Conservation (phyloP, 352 stramenopile genomes). For the Pythium periplocum region DNA sequence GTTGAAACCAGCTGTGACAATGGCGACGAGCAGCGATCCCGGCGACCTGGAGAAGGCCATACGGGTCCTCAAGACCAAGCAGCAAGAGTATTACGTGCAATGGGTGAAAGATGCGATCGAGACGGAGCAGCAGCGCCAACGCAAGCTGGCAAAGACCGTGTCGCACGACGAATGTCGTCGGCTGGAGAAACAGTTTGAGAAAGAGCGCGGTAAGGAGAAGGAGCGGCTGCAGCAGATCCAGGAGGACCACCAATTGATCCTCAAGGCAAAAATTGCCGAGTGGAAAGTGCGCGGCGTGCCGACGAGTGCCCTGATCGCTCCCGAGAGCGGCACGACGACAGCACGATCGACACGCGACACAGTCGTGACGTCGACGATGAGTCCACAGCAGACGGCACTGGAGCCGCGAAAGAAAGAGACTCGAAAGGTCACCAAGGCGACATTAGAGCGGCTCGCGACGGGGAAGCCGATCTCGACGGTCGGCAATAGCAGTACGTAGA, state of each 20-base stretch:
- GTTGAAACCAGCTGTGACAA: no score
- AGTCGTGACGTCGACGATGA: no score
- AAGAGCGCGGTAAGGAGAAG: slow-evolving; percentile 36
- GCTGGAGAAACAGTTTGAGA: slow-evolving; percentile 47
- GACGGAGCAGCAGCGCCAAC: slow-evolving; percentile 43
- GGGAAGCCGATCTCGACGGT: not conserved
- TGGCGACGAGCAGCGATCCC: no score
- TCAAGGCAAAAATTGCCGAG: slow-evolving; percentile 44
- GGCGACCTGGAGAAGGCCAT: slow-evolving; percentile 14
- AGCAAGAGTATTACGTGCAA: slow-evolving; percentile 50
- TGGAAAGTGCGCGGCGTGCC: slow-evolving; percentile 37
- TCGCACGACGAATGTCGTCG: slow-evolving; percentile 40
- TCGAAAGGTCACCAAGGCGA: slow-evolving; percentile 22
- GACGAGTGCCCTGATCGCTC: slow-evolving; percentile 1
- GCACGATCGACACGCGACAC: no score
- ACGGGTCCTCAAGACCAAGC: slow-evolving; percentile 17
- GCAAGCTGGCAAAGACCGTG: slow-evolving; percentile 26
- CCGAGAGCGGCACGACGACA: no score
- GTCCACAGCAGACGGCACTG: not conserved
- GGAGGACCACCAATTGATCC: slow-evolving; percentile 47
- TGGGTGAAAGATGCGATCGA: slow-evolving; percentile 46
- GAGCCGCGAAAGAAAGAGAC: slow-evolving; percentile 15
- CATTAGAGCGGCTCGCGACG: slow-evolving; percentile 36
- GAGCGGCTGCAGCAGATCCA: slow-evolving; percentile 55
- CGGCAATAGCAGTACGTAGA: slow-evolving; percentile 2